Conservation (phyloP, 2,329 filamentous ascomycete species). For the Sporothrix pseudoabietina region DNA sequence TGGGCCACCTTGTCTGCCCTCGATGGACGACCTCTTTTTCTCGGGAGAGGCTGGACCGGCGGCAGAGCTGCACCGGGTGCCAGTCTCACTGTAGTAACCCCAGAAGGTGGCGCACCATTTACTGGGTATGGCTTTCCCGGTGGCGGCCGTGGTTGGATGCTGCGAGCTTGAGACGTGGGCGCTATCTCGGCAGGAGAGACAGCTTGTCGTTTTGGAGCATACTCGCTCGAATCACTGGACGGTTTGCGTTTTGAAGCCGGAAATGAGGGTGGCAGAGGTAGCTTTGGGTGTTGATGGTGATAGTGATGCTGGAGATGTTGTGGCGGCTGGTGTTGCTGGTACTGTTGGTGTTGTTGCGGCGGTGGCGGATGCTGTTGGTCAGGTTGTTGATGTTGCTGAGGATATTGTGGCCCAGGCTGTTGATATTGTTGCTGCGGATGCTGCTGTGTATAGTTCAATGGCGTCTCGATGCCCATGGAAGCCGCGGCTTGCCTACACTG, state of each 20-base stretch:
- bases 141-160: conserved; percentile 40
- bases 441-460: conserved; percentile 19
- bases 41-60: conserved; percentile 30
- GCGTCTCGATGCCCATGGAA: conserved; percentile 37
- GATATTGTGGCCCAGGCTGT: conserved; percentile 34
- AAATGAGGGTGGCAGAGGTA: background rate
- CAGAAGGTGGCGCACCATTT: background rate
- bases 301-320: conserved; percentile 27
- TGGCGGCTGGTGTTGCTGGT: conserved; percentile 36
- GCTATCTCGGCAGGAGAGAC: conserved; percentile 35
- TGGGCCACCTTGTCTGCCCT: conserved; percentile 41
- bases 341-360: conserved; percentile 25
- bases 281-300: conserved; percentile 11
- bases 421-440: conserved; percentile 37
- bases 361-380: background rate
- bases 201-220: conserved; percentile 41
- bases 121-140: background rate
- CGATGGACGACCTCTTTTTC: conserved; percentile 42
- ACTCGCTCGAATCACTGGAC: conserved; percentile 40
- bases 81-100: background rate
- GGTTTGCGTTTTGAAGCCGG: conserved; percentile 40
- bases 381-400: background rate
- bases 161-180: conserved; percentile 29
- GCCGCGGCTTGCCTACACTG: conserved; percentile 42
- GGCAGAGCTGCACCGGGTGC: background rate